phyloP scores from a whole-genome alignment of 331 rosid genomes.

The Telfairia occidentalis region DNA sequence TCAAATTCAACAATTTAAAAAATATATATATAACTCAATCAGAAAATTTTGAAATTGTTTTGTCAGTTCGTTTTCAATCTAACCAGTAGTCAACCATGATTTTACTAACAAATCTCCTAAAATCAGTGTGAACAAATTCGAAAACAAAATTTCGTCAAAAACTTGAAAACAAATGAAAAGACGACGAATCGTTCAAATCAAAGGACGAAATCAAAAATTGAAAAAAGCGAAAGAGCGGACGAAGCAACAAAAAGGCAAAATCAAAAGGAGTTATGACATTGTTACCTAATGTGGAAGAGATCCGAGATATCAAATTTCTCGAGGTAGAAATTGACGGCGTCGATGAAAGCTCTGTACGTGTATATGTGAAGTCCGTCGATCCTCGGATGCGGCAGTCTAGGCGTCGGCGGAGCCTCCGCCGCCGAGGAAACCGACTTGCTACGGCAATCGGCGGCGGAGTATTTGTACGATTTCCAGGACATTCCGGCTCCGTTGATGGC shows the following conservation, averaged over 20 bases:
- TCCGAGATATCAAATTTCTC: slow-evolving; percentile 38
- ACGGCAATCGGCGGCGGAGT: slow-evolving; percentile 20
- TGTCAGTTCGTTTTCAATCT: not conserved
- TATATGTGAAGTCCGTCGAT: slow-evolving; percentile 45
- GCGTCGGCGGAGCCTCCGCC: slow-evolving; percentile 19
- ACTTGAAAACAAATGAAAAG: not conserved
- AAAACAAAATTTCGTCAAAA: not conserved
- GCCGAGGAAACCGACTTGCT: slow-evolving; percentile 1
- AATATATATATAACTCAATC: not conserved
- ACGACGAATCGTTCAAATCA: not conserved
- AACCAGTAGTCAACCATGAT: not conserved
- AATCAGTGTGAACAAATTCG: not conserved
- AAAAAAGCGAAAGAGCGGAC: not conserved
- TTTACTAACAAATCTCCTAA: not conserved
- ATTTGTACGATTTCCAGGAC: slow-evolving; percentile 35
- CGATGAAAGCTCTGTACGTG: slow-evolving; percentile 36
- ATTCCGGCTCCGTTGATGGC: not conserved
- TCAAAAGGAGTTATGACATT: not conserved
- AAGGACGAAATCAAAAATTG: not conserved
- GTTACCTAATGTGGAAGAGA: slow-evolving; percentile 43
- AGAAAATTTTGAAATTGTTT: not conserved
- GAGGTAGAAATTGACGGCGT: slow-evolving; percentile 38
- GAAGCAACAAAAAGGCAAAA: not conserved
- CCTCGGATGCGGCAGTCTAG: slow-evolving; percentile 40
- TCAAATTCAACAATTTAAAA: not conserved